These are phyloP conservation scores for Clitopilus passeckerianus DNA, from an alignment of 768 basidiomycete genomes.

Conservation along the genomic window DNA sequence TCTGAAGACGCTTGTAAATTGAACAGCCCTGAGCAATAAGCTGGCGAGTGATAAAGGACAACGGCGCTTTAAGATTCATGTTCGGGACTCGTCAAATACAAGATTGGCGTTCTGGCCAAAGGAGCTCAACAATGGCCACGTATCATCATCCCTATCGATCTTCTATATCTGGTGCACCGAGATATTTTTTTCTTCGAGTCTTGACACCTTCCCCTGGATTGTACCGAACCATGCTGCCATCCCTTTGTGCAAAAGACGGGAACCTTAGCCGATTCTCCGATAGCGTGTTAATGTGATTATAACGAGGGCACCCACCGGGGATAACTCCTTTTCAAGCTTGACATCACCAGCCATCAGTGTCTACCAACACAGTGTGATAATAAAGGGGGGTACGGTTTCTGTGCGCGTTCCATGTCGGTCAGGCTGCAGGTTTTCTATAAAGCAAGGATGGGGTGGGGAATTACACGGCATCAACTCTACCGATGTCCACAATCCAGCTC, in stretches of 20 bases:
- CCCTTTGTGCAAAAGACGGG: not conserved
- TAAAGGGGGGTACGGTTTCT: slow-evolving; percentile 12
- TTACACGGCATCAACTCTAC: not conserved
- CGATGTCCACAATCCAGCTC: not conserved
- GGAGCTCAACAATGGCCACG: not conserved
- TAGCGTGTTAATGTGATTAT: slow-evolving; percentile 18
- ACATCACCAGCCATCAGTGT: slow-evolving; percentile 6
- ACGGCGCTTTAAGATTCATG: too few species aligned
- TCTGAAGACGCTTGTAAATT: too few species aligned
- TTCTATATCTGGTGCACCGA: not conserved
- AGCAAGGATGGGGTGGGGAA: not conserved
- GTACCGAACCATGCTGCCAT: not conserved
- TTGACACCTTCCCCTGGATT: not conserved
- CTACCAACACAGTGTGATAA: slow-evolving; percentile 15
- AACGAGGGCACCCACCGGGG: slow-evolving; percentile 17
- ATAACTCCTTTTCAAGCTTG: not conserved
- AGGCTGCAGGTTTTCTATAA: not conserved
- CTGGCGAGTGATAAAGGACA: too few species aligned
- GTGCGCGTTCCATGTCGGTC: slow-evolving; percentile 8
- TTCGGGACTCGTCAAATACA: not conserved
- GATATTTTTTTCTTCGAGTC: not conserved
- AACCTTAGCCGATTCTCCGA: not conserved
- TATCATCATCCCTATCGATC: not conserved
- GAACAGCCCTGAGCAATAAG: too few species aligned
- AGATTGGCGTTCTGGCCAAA: not conserved